These are phyloP conservation scores for Paramecium sonneborni DNA, from an alignment of 73 alveolate genomes.

Conservation along the genomic window DNA sequence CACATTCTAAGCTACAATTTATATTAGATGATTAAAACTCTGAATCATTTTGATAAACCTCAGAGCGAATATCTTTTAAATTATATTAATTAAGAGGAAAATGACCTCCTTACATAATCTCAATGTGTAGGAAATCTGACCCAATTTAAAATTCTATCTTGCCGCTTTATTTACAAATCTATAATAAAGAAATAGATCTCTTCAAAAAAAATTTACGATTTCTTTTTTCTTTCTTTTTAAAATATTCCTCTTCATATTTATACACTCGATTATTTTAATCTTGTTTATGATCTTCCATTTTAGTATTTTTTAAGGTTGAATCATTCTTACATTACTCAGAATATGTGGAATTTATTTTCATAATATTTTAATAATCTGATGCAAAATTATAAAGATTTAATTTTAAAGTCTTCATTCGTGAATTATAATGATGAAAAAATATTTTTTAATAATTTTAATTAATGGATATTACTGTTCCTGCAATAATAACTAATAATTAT, in stretches of 20 bases:
- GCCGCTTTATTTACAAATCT: background rate
- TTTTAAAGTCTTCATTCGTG: background rate
- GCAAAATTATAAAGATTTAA: background rate
- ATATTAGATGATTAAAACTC: background rate
- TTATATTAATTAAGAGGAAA: background rate
- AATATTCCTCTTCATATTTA: background rate
- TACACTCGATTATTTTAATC: background rate
- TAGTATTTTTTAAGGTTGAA: background rate
- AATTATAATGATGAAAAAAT: background rate
- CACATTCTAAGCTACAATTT: background rate
- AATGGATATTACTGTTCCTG: background rate
- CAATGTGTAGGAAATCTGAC: background rate
- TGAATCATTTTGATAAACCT: background rate
- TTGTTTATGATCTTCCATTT: background rate
- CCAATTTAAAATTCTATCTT: background rate
- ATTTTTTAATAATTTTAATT: background rate
- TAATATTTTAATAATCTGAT: background rate
- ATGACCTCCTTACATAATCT: constrained; percentile 29
- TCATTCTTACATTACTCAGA: background rate
- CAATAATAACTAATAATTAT: background rate
- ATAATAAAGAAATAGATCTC: background rate
- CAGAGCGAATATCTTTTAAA: background rate
- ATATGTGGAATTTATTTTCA: background rate
- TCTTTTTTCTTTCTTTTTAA: background rate
- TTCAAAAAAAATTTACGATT: constrained; percentile 16